Conservation (phyloP, 495 filamentous ascomycete genomes). For the Daldinia decipiens region DNA sequence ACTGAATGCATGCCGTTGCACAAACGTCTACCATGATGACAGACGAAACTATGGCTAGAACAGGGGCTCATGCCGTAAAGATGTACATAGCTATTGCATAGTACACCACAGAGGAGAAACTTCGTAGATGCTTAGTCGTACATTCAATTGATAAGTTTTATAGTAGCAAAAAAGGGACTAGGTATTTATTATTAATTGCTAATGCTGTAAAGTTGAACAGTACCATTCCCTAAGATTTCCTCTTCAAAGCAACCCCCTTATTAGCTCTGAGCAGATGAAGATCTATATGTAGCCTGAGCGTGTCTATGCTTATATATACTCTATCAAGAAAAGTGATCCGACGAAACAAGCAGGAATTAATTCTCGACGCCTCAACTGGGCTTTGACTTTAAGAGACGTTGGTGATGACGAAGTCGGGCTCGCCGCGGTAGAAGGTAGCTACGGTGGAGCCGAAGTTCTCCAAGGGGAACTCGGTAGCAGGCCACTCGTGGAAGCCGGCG, state of each 20-base stretch:
- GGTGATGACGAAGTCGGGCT: constrained; percentile 31
- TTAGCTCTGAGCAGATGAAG: neutral
- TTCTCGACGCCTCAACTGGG: neutral
- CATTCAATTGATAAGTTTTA: neutral
- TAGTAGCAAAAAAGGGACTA: neutral
- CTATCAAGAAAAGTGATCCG: neutral
- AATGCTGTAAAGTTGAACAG: neutral
- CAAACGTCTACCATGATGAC: neutral
- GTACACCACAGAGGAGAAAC: neutral
- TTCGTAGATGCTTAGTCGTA: neutral
- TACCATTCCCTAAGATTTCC: neutral
- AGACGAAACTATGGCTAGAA: neutral
- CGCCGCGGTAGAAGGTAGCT: constrained; percentile 39
- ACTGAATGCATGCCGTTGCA: neutral
- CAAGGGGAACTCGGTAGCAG: constrained; percentile 34
- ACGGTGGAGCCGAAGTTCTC: constrained; percentile 24
- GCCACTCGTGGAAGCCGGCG: constrained; percentile 45
- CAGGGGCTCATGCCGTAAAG: neutral
- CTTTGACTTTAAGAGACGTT: constrained; percentile 8
- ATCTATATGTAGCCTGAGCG: neutral
- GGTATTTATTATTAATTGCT: neutral
- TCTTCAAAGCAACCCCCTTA: neutral
- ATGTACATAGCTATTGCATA: neutral
- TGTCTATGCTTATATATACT: neutral
- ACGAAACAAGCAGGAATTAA: neutral